phyloP scores from a whole-genome alignment of 352 stramenopile genomes.

The Phytophthora podocarpi region DNA sequence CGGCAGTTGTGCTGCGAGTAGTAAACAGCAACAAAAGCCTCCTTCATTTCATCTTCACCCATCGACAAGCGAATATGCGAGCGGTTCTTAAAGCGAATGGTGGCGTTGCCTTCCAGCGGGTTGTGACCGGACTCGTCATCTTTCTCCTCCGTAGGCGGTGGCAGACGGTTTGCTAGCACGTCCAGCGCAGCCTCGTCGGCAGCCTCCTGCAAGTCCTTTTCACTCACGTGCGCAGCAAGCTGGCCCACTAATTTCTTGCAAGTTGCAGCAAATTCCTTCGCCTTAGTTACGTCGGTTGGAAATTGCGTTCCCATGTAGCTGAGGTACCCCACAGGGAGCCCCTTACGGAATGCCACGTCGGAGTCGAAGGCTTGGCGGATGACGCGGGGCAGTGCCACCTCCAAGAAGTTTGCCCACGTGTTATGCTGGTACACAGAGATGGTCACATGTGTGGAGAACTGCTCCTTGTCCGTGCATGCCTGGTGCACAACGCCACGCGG shows the following conservation, averaged over 20 bases:
- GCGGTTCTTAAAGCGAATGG: constrained; percentile 70
- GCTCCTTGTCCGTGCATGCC: constrained; percentile 69
- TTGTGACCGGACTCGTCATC: constrained; percentile 36
- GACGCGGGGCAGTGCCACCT: constrained; percentile 75
- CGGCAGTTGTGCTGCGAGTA: constrained; percentile 81
- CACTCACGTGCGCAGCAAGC: constrained; percentile 51
- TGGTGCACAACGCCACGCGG: constrained; percentile 82
- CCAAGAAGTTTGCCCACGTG: constrained; percentile 88
- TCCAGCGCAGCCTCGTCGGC: constrained; percentile 81
- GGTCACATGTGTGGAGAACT: constrained; percentile 89
- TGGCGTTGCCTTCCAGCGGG: constrained; percentile 50
- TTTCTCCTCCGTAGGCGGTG: constrained; percentile 31
- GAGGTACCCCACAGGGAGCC: constrained; percentile 77
- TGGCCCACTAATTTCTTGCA: constrained; percentile 60
- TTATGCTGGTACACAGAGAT: constrained; percentile 91
- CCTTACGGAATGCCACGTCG: constrained; percentile 72
- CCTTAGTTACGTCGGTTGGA: constrained; percentile 38
- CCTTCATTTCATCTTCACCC: constrained; percentile 60
- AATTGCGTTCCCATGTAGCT: constrained; percentile 79
- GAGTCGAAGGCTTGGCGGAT: constrained; percentile 82
- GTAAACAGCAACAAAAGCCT: constrained; percentile 70
- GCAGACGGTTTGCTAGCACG: constrained; percentile 76
- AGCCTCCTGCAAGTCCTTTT: constrained; percentile 66
- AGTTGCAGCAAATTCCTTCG: constrained; percentile 49
- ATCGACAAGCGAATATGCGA: constrained; percentile 74